Percentiles rank a stretch among this genome's conserved stretches.
These are phyloP conservation scores for Saccharomycopsis amapae DNA, from an alignment of 805 yeast genomes.

Conservation along the genomic window DNA sequence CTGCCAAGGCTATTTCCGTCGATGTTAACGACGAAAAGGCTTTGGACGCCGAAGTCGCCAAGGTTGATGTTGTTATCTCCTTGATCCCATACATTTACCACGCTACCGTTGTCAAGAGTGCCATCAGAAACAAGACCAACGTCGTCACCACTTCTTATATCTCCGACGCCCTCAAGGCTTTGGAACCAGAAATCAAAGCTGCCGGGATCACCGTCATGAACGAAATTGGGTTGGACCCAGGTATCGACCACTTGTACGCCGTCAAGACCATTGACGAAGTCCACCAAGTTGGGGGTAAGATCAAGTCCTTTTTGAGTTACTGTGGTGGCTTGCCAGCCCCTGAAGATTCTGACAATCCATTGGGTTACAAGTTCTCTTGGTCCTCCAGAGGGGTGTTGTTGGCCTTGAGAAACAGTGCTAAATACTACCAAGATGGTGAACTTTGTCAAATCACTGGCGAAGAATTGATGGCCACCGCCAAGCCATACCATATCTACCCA, in stretches of 20 bases:
- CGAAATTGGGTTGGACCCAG: slow-evolving; percentile 98
- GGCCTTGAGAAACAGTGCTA: slow-evolving; percentile 91
- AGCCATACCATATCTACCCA: slow-evolving; percentile 92
- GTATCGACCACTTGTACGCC: slow-evolving; percentile 96
- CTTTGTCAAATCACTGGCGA: slow-evolving; percentile 74
- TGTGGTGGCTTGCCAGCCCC: slow-evolving; percentile 99
- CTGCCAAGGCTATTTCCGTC: slow-evolving; percentile 75
- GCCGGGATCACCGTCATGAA: slow-evolving; percentile 98
- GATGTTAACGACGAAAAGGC: slow-evolving; percentile 79
- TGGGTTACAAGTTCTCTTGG: slow-evolving; percentile 99
- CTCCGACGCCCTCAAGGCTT: slow-evolving; percentile 80
- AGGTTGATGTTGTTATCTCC: slow-evolving; percentile 82
- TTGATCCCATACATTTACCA: slow-evolving; percentile 95
- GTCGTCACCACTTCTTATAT: slow-evolving; percentile 96
- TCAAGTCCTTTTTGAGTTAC: slow-evolving; percentile 88
- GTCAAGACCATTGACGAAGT: slow-evolving; percentile 98
- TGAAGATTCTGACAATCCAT: slow-evolving; percentile 93
- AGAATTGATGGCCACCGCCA: slow-evolving; percentile 90
- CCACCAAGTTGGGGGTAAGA: slow-evolving; percentile 84
- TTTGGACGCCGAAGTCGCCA: slow-evolving; percentile 69
- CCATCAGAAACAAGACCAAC: slow-evolving; percentile 80
- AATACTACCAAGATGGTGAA: slow-evolving; percentile 81
- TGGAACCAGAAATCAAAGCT: slow-evolving; percentile 79
- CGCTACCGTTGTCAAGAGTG: slow-evolving; percentile 87
- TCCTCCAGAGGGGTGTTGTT: slow-evolving; percentile 95